Evolutionary conservation across 225 moss, liverwort and hornwort species (phyloP), one percentile per base, ranked within the genome.

Genomic region (Physcomitrium patens): DNA sequence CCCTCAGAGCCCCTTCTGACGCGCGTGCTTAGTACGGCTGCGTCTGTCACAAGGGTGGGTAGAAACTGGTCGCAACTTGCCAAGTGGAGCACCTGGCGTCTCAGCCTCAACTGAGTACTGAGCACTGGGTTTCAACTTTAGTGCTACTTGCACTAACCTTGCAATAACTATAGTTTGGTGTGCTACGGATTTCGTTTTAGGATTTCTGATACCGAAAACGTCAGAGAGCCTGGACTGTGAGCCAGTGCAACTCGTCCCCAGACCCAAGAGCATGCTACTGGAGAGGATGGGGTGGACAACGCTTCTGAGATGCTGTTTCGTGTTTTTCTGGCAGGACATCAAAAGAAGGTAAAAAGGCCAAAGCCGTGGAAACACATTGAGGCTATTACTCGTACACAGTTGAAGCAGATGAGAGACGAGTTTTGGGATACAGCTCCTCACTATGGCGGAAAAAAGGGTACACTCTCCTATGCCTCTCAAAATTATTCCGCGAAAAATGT

Each of bases 361-460:
- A 91, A 91, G 72, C 83, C 86, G n/a, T 91, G 91, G 91, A 88
- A 86, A 73, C 78, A 88, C 62, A 44, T 84, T 3, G 88, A 88
- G 48, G 60, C 60, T 12, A 76, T 91, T 53, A 84, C 80, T 53
- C 71, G 79, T 65, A 86, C 84, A 20, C 86, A 91, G 71, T 44
- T 88, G 84, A 88, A 84, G 80, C 88, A 83, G 66, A 84, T 88
- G 91, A 79, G 91, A 8, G 91, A 91, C 72, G 91, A 91, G 56
- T 91, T 91, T 72, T 91, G 91, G 88, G 88, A 91, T 63, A 91
- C 88, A 12, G 84, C 91, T 10, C 88, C 86, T 18, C 88, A 91
- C 65, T 88, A 91, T 68, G 91, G 88, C 7, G 91, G 91, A 12
- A 88, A 88, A 76, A 91, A 90, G 81, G 96, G 94, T 91, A 55